Base-by-base conservation (phyloP, 108 stramenopile genomes). In the Skeletonema tropicum region DNA sequence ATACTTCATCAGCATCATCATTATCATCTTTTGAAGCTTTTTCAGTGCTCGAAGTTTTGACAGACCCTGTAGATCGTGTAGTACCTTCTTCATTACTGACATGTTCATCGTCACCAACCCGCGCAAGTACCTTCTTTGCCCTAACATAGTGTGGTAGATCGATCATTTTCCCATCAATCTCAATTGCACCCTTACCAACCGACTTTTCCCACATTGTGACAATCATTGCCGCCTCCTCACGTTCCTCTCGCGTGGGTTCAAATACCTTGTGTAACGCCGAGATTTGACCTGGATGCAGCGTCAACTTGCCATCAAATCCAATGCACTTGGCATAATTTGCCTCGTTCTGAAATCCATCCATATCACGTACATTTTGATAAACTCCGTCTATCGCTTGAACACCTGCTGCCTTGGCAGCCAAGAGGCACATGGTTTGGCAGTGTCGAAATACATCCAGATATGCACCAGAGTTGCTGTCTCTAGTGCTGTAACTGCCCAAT, bases 351-450 rank as follows among this genome's bases (percentile, higher is more conserved):
- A 82, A 82, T 1, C 80, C 80, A 33, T 13, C 15, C 64, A 36
- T 31, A 65, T 82, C 80, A 33, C 80, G 64, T 39, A 82, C 68
- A 60, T 82, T 70, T 67, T 82, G 80, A 66, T 74, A 82, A 8
- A 82, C 71, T 19, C 80, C 80, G 62, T 82, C 80, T 57, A 82
- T 82, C n/a, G 80, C 80, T 29, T 82, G 74, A 14, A 82, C 80
- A 13, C 60, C 59, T 15, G 80, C 80, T 15, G 80, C 80, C 70
- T 67, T 75, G 35, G 80, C 80, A 2, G 80, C 80, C 26, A 82
- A 49, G 9, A 82, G 66, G 36, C 80, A 82, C 74, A 82, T 75
- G 31, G 61, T 82, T 15, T 62, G 69, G 60, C 80, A 82, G 71
- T 82, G 70, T 39, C 62, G 57, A 46, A 71, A 82, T 6, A 75